Evolutionary conservation across 139 green algal species (phyloP), one percentile per base, ranked within the genome.

Genomic region (Microglena sp.): DNA sequence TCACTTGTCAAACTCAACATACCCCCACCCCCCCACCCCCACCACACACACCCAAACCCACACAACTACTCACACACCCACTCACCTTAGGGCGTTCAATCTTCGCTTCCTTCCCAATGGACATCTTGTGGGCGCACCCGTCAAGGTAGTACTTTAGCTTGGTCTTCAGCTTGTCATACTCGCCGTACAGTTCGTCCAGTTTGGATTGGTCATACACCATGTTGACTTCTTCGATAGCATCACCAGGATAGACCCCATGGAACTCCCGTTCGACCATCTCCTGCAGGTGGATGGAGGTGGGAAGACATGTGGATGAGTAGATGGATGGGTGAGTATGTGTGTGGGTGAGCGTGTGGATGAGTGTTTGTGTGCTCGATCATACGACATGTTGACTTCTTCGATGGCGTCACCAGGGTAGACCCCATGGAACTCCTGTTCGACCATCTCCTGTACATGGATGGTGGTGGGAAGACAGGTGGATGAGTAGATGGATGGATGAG

Each of bases 401-500:
- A 77, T 26, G 43, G 54, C 67, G 28, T 58, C 2, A 1, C 58
- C 60, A 0, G 5, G 6, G 60, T 73, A 77, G 31, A 77, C 60
- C 35, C 54, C 5, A 0, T 60, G 6, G 44, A 77, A 77, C 65
- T 77, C 71, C 24, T 58, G 24, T 3, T 66, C 57, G 33, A 77
- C 71, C 50, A 77, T 22, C 45, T 72, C 58, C 65, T 77, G 70
- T n/a, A n/a, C n/a, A n/a, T n/a, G n/a, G n/a, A n/a, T n/a, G n/a
- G n/a, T n/a, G n/a, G n/a, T n/a, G n/a, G n/a, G n/a, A n/a, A n/a
- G n/a, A n/a, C n/a, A n/a, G n/a, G n/a, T n/a, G n/a, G n/a, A n/a
- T n/a, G n/a, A n/a, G n/a, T n/a, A n/a, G n/a, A n/a, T n/a, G n/a
- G n/a, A n/a, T n/a, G n/a, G n/a, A n/a, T n/a, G n/a, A n/a, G n/a